These are phyloP conservation scores for Diospyros kaki DNA, from an alignment of 148 eudicot species.

Conservation along the genomic window DNA sequence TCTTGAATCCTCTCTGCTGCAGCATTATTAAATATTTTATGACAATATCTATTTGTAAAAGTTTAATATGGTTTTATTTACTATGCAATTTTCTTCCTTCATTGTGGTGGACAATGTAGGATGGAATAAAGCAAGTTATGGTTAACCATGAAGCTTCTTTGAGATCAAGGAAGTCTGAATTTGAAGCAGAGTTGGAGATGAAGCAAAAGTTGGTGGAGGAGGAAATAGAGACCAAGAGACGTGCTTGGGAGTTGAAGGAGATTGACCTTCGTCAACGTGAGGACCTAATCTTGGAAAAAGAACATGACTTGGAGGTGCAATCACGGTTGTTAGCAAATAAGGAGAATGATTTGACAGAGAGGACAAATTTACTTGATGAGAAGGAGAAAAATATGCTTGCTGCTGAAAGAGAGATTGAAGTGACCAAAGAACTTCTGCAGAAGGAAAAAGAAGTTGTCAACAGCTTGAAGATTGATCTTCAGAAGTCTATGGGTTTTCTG, in stretches of 20 bases:
- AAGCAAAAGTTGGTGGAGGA: conserved; percentile 63
- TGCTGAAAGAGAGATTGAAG: conserved; percentile 49
- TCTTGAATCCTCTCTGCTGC: background rate
- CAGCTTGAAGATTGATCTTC: conserved; percentile 36
- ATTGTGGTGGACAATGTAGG: conserved; percentile 36
- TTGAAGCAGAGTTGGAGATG: conserved; percentile 54
- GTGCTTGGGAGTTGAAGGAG: conserved; percentile 87
- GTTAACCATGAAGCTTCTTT: conserved; percentile 62
- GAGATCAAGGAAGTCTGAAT: conserved; percentile 40
- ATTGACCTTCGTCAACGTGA: conserved; percentile 68
- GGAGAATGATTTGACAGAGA: conserved; percentile 61
- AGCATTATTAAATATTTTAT: background rate
- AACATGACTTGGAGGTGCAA: conserved; percentile 57
- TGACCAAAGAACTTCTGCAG: conserved; percentile 33
- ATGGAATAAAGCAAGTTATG: conserved; percentile 38
- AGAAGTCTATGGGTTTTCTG: conserved; percentile 43
- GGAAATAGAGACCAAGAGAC: conserved; percentile 67
- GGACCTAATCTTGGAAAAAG: conserved; percentile 59
- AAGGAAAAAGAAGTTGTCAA: conserved; percentile 55
- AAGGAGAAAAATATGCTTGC: conserved; percentile 47
- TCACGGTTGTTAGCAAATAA: conserved; percentile 52
- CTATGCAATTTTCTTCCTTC: conserved; percentile 8
- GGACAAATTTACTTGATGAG: conserved; percentile 38
- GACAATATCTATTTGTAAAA: background rate
- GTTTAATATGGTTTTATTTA: background rate